A percentile compares a stretch with the other conserved stretches of the same genome.
These are phyloP conservation scores for Termitomyces heimii DNA, from an alignment of 768 basidiomycete genomes.

Conservation along the genomic window DNA sequence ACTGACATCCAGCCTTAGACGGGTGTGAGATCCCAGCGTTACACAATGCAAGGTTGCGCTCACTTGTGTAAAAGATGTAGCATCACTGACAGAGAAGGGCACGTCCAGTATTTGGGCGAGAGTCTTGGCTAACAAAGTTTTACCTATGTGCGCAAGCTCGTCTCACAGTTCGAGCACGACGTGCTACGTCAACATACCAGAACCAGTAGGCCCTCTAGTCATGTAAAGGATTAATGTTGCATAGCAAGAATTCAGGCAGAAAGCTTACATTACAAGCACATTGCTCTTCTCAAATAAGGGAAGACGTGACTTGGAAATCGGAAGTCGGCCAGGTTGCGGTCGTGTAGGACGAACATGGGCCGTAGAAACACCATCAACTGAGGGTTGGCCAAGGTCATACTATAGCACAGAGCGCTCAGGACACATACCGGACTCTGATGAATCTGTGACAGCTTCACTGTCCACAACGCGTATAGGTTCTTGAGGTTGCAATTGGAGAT, in stretches of 20 bases:
- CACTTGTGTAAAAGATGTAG: slow-evolving; percentile 91
- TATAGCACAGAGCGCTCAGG: neutral
- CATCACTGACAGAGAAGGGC: slow-evolving; percentile 91
- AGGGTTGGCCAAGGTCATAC: neutral
- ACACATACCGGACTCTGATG: slow-evolving; percentile 13
- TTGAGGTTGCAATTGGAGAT: slow-evolving; percentile 45
- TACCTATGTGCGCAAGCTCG: slow-evolving; percentile 42
- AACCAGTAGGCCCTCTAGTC: slow-evolving; percentile 76
- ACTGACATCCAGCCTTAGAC: slow-evolving; percentile 65
- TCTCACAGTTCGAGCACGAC: neutral
- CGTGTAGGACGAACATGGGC: slow-evolving; percentile 62
- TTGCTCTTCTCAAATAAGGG: slow-evolving; percentile 93
- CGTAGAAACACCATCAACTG: slow-evolving; percentile 33
- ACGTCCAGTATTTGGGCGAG: slow-evolving; percentile 90
- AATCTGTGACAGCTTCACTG: slow-evolving; percentile 8
- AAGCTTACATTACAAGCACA: slow-evolving; percentile 78
- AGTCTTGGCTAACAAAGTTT: slow-evolving; percentile 87
- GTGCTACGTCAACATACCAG: slow-evolving; percentile 39
- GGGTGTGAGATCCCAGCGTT: neutral
- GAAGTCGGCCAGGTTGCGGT: slow-evolving; percentile 24
- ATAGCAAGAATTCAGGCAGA: neutral
- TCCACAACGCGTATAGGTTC: slow-evolving; percentile 12
- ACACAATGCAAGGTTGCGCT: neutral
- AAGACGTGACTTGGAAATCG: slow-evolving; percentile 36
- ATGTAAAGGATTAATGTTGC: neutral